Evolutionary conservation across 345 rosid species (phyloP), one percentile per base, ranked within the genome.

Genomic region (Odontarrhena argentea): DNA sequence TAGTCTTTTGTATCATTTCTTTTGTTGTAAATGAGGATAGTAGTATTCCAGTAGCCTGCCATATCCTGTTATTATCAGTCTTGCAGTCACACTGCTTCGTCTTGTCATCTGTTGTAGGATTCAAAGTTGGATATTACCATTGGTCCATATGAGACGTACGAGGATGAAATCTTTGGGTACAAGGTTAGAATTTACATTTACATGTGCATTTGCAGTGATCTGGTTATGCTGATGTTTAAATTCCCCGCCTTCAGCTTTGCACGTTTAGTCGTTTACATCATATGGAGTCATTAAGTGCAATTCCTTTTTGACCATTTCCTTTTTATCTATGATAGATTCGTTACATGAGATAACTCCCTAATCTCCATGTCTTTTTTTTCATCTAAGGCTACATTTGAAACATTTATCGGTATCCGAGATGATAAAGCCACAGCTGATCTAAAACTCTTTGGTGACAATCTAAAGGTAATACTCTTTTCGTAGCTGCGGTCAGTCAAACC

Each of bases 91-190:
- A 62, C 68, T 38, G 8, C 35, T 7, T 55, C 13, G 10, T 44
- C 42, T 41, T 3, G 37, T 55, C 46, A 46, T 64, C 60, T 49
- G 74, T 22, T 73, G 59, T 74, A 93, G 98, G 91, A 93, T 77
- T 90, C 97, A 55, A 77, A 86, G 77, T 76, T 93, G 83, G 97
- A 93, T 72, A 81, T 90, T 51, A 93, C 98, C 60, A 85, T 93
- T 61, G 98, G 98, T 72, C 97, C 98, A 30, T 93, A 93, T 52
- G 96, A 90, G 82, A 93, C 98, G n/a, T 93, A 93, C 42, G 97
- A 87, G 73, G 98, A 93, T 76, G 57, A 84, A 55, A 71, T 88
- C 37, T 93, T 93, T 78, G 90, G 97, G 22, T 93, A 86, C 80
- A 93, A 93, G 97, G 98, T 93, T 80, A 72, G 38, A n/a, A 37